Conservation (phyloP, 805 yeast species). For the Lachancea sp. region DNA sequence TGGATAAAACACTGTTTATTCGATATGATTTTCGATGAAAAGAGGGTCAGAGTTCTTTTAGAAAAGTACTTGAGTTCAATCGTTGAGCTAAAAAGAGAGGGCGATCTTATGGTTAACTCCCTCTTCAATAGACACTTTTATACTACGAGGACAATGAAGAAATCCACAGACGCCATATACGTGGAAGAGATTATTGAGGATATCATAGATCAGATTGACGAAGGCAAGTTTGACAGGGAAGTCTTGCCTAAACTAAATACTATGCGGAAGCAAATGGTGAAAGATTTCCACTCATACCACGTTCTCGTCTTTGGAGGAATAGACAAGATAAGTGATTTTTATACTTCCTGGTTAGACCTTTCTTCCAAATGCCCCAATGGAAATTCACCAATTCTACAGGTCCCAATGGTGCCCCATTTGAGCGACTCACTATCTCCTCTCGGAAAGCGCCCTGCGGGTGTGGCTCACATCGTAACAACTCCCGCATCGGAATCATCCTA, state of each 20-base stretch:
- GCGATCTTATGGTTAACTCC: slow-evolving; percentile 55
- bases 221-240: slow-evolving; percentile 42
- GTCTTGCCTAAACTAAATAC: slow-evolving; percentile 33
- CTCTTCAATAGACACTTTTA: slow-evolving; percentile 48
- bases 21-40: slow-evolving; percentile 62
- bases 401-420: slow-evolving; percentile 46
- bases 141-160: slow-evolving; percentile 54
- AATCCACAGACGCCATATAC: slow-evolving; percentile 57
- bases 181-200: slow-evolving; percentile 53
- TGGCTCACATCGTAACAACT: slow-evolving; percentile 59
- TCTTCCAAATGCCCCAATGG: slow-evolving; percentile 6
- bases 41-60: slow-evolving; percentile 55
- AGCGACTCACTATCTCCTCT: slow-evolving; percentile 45
- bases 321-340: slow-evolving; percentile 34
- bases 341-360: slow-evolving; percentile 25
- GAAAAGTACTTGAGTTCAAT: slow-evolving; percentile 37
- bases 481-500: slow-evolving; percentile 84
- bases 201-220: slow-evolving; percentile 43
- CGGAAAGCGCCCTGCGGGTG: slow-evolving; percentile 45
- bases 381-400: slow-evolving; percentile 7
- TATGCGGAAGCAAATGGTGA: slow-evolving; percentile 46
- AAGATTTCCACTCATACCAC: slow-evolving; percentile 53
- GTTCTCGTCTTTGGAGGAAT: slow-evolving; percentile 68
- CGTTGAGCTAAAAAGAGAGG: slow-evolving; percentile 36
- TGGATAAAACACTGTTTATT: slow-evolving; percentile 70